Evolutionary conservation across 2,329 filamentous ascomycete species (phyloP).

Genomic region (Cladophialophora bantiana): DNA sequence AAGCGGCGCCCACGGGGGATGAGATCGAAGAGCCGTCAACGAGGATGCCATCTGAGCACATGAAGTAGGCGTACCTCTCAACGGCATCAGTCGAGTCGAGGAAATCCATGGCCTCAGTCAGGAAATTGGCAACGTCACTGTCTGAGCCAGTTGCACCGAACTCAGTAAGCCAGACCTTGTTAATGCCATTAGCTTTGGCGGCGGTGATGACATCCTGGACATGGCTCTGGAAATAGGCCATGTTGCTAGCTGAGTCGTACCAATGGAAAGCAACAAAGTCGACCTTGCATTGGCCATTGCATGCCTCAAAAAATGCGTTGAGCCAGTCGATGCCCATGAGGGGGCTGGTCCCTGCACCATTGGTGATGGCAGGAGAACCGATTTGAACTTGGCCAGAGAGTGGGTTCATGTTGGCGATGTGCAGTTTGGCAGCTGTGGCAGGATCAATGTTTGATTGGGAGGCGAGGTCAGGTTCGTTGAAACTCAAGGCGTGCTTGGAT

Average conservation of each 20-base stretch:
- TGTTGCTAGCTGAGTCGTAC: slow-evolving; percentile 47
- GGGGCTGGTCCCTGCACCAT: slow-evolving; percentile 42
- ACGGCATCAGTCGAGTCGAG: slow-evolving; percentile 50
- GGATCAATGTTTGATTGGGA: slow-evolving; percentile 50
- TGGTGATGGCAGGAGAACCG: slow-evolving; percentile 53
- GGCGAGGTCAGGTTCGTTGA: slow-evolving; percentile 56
- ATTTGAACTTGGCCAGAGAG: slow-evolving; percentile 48
- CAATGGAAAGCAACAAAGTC: slow-evolving; percentile 55
- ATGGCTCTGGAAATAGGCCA: slow-evolving; percentile 49
- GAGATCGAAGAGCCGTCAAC: slow-evolving; percentile 39
- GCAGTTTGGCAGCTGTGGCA: slow-evolving; percentile 47
- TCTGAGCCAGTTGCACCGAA: slow-evolving; percentile 46
- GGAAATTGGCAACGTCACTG: slow-evolving; percentile 43
- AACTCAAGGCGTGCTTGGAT: slow-evolving; percentile 49
- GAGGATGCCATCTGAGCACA: slow-evolving; percentile 45
- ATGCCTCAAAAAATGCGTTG: slow-evolving; percentile 48
- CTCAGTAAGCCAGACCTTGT: slow-evolving; percentile 56
- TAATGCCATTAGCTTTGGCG: slow-evolving; percentile 45
- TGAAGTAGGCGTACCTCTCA: slow-evolving; percentile 54
- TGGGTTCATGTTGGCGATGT: slow-evolving; percentile 50
- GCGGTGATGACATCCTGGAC: slow-evolving; percentile 47
- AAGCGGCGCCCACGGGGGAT: slow-evolving; percentile 24
- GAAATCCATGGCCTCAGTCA: slow-evolving; percentile 49
- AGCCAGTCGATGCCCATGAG: slow-evolving; percentile 51
- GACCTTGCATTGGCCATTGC: slow-evolving; percentile 48